Evolutionary conservation across 2,329 filamentous ascomycete genomes (phyloP).

Genomic region (Didymella exigua): DNA sequence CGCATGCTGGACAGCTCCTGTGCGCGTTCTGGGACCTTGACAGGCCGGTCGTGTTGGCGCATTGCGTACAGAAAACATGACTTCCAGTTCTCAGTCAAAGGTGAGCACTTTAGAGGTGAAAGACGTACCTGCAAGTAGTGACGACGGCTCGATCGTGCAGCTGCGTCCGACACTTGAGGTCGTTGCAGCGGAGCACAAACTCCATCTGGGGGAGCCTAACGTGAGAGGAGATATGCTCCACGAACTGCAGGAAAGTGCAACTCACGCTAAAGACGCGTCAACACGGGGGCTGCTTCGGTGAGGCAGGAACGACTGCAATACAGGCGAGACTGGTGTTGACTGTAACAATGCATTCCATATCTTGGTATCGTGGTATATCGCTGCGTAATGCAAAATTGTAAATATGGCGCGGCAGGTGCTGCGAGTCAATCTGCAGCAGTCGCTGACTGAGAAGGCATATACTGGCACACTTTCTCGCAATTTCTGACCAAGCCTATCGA

Average conservation of each 20-base stretch:
- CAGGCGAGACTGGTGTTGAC: not conserved
- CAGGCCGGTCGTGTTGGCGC: conserved; percentile 70
- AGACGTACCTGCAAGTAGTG: conserved; percentile 79
- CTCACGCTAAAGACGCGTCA: conserved; percentile 9
- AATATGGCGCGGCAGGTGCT: not conserved
- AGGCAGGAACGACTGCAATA: conserved; percentile 23
- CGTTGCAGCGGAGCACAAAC: conserved; percentile 76
- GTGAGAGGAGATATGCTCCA: not conserved
- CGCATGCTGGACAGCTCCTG: conserved; percentile 76
- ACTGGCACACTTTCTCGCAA: not conserved
- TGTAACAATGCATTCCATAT: conserved; percentile 2
- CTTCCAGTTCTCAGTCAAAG: conserved; percentile 52
- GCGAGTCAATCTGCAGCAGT: not conserved
- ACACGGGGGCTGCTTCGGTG: conserved; percentile 11
- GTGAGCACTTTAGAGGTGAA: not conserved
- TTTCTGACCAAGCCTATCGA: conserved; percentile 25
- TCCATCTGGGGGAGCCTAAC: conserved; percentile 63
- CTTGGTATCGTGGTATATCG: conserved; percentile 32
- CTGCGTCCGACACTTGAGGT: conserved; percentile 73
- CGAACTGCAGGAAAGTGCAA: conserved; percentile 6
- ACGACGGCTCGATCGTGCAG: conserved; percentile 77
- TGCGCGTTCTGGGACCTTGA: conserved; percentile 59
- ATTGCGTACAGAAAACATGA: conserved; percentile 83
- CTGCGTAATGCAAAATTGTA: conserved; percentile 22
- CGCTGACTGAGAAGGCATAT: not conserved